Base-by-base conservation (phyloP, 2,329 filamentous ascomycete genomes). In the Colletotrichum gloeosporioides region DNA sequence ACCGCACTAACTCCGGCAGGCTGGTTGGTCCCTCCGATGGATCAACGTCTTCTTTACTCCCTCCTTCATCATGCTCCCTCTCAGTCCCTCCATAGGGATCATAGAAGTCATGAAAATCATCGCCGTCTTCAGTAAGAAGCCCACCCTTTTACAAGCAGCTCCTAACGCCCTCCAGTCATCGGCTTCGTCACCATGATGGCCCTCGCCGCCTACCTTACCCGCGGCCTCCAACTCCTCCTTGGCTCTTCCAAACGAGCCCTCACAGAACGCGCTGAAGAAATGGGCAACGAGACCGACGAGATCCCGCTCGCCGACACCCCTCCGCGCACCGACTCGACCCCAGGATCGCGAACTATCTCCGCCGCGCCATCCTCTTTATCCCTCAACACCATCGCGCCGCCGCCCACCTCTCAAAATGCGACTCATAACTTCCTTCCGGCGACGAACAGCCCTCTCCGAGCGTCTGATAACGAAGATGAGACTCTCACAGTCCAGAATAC, bases 41-140 rank as follows among this genome's bases (percentile, higher is more conserved):
- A 91, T 92, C 79, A 91, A 88, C 73, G 83, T 92, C 67, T 88
- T 91, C 78, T 92, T 92, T 78, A 90, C 88, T 4, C 91, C 90
- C 10, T 88, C 90, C 0, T 93, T 93, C 82, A 87, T 92, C 9
- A 84, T 91, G 32, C 83, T 93, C 1, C 90, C 91, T 8, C 84
- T 93, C 3, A 92, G 90, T 78, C 87, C 90, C 2, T 78, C 87
- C 0, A 90, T 92, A 22, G 86, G 89, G 25, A 87, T 87, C 3
- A 79, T 86, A 1, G 91, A 93, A 79, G 89, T 92, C 15, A 86
- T 87, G 53, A 91, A 92, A 79, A 91, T 92, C 55, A 90, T 92
- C 76, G 89, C 85, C 29, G 88, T 93, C 2, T 92, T 92, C 79
- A 79, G 90, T 92, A 79, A 80, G 88, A 6, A 6, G 9, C 8